Base-by-base conservation (phyloP, 1,284 basidiomycete genomes). In the Phellopilus nigrolimitatus region DNA sequence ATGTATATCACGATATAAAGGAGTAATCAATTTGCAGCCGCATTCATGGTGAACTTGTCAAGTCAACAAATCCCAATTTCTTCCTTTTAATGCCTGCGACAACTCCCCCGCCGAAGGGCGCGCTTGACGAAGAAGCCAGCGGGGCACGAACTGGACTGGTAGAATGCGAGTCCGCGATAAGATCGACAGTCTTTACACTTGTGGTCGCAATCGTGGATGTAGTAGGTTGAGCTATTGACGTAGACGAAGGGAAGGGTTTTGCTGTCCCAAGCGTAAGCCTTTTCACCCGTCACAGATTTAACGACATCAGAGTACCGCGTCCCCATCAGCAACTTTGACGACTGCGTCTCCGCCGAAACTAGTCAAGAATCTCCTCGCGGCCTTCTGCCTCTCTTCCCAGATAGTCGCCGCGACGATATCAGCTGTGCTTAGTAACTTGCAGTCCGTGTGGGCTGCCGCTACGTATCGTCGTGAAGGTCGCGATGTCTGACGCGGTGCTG, bases 301-400 rank as follows among this genome's bases (percentile, higher is more conserved):
- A 17, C 19, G 12, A 50, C 17, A 10, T 50, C 40, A 5, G 38
- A 3, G 21, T 22, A 43, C 38, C 38, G 36, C 15, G 21, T 19
- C 17, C 40, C 48, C 48, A 50, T 50, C 7, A 43, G 25, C 8
- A 31, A 17, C 30, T 36, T 50, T 5, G 43, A 12, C n/a, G 12
- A 15, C 40, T 13, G 30, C 25, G 19, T 50, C 39, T 37, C 48
- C 48, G 28, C 48, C 48, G 15, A 50, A 50, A 27, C 28, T 24
- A 9, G 30, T n/a, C 24, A 50, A 36, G 28, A 50, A 50, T 1
- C n/a, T 33, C 30, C 36, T 42, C 8, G 48, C 39, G 12, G 30
- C 39, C n/a, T 43, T 50, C 42, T 51, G 49, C n/a, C 43, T 36
- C 15, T 27, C 42, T n/a, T 36, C 21, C 49, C 49, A 51, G 19